Evolutionary conservation across 345 rosid species (phyloP).

Genomic region (Arabis alpina): DNA sequence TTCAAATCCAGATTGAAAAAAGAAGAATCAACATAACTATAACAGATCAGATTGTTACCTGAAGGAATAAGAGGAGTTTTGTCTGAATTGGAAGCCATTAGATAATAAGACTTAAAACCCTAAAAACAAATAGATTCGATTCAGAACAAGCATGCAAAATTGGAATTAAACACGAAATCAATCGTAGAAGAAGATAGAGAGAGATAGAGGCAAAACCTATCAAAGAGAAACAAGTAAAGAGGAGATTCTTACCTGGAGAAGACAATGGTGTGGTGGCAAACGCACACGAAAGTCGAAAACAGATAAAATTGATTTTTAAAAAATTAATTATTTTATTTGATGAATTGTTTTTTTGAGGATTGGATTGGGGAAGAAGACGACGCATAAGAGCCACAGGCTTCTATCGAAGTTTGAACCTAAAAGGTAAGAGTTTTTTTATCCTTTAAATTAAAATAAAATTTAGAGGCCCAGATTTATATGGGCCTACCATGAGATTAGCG

Average conservation of each 20-base stretch:
- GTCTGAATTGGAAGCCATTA: slow-evolving; percentile 68
- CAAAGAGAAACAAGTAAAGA: slow-evolving; percentile 21
- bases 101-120: slow-evolving; percentile 30
- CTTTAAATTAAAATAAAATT: not conserved
- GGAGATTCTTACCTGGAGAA: slow-evolving; percentile 21
- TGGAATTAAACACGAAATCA: not conserved
- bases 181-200: slow-evolving; percentile 16
- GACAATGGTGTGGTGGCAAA: slow-evolving; percentile 45
- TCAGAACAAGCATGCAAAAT: not conserved
- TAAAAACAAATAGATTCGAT: not conserved
- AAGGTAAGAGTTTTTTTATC: too few species aligned
- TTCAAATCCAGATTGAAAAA: slow-evolving; percentile 4
- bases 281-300: slow-evolving; percentile 28
- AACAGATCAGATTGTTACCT: slow-evolving; percentile 48
- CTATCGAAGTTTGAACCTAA: slow-evolving; percentile 32
- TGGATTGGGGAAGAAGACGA: slow-evolving; percentile 23
- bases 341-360: not conserved
- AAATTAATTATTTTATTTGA: too few species aligned
- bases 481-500: slow-evolving; percentile 25
- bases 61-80: slow-evolving; percentile 54
- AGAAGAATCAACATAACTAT: not conserved
- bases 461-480: slow-evolving; percentile 25
- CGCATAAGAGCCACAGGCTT: slow-evolving; percentile 44
- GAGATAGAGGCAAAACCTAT: slow-evolving; percentile 11
- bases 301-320: slow-evolving; percentile 16